Base-by-base conservation (phyloP, 768 basidiomycete genomes). In the Pleurotus cornucopiae region DNA sequence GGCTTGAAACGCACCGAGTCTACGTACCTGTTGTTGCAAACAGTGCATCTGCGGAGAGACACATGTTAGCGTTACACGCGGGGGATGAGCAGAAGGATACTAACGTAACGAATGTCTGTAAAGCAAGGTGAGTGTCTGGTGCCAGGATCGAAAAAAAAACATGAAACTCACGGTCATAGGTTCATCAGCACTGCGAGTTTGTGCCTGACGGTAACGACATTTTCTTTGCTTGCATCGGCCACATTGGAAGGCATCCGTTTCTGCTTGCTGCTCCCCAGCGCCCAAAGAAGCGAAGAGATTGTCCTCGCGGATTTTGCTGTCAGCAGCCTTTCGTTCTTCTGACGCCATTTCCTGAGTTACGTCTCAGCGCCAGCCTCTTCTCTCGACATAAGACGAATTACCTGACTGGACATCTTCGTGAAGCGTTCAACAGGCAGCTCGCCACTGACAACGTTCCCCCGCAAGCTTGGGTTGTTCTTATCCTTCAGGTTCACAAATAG, bases 201-300 rank as follows among this genome's bases (percentile, higher is more conserved):
- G 97, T 63, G 93, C 92, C 75, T 98, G 94, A 62, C 92, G 88
- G 64, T 97, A 98, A 45, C 88, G 82, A 64, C 92, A 91, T 73
- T 94, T 92, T 64, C 89, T 76, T 81, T 95, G 89, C 64, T 94
- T 95, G 84, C 97, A 99, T 63, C 91, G 82, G 7, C 85, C 80
- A 66, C 97, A 99, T 68, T 98, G 93, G 89, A 99, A 99, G 2
- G 92, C 95, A 60, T 94, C 92, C 1, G 97, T 99, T 70, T 98
- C 97, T 12, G 95, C 94, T 69, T 94, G 84, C 60, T 85, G 86
- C 62, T 95, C 89, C 2, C 80, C 89, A 0, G 96, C 96, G 1
- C 90, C 91, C 1, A 97, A 84, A 1, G 94, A 89, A 34, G 94
- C 89, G 77, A 91, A 89, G 47, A 99, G 72, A 66, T 98, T 98